phyloP scores from a whole-genome alignment of 352 stramenopile genomes.

The Phytophthora sp. region DNA sequence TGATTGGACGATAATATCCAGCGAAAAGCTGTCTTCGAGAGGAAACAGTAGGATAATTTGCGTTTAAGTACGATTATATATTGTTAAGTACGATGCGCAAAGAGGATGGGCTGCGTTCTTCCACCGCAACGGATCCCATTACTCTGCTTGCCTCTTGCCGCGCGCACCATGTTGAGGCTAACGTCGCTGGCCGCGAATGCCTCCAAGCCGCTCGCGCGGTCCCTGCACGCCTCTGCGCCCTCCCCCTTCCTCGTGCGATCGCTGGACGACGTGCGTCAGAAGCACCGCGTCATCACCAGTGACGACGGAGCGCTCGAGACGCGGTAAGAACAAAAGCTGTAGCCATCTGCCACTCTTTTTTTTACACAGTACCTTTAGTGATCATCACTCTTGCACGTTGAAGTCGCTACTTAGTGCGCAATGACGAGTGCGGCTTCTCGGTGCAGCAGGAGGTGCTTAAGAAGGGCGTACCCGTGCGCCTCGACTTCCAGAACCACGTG shows the following conservation, averaged over 20 bases:
- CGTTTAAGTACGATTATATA: slow-evolving; percentile 1
- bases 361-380: neutral
- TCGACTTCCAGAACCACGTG: slow-evolving; percentile 83
- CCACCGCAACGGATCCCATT: slow-evolving; percentile 1
- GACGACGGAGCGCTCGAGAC: slow-evolving; percentile 61
- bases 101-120: neutral
- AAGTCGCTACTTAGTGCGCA: slow-evolving; percentile 73
- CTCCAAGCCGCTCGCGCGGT: slow-evolving; percentile 21
- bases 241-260: slow-evolving; percentile 60
- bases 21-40: slow-evolving; percentile 5
- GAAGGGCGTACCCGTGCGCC: slow-evolving; percentile 52
- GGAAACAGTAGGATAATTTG: too few species aligned
- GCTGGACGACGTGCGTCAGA: slow-evolving; percentile 51
- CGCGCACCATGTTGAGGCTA: slow-evolving; percentile 21
- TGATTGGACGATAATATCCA: slow-evolving; percentile 1
- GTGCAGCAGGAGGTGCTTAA: slow-evolving; percentile 77
- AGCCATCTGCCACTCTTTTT: too few species aligned
- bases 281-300: slow-evolving; percentile 46
- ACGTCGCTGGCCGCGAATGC: neutral
- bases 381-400: slow-evolving; percentile 13
- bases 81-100: slow-evolving; percentile 2
- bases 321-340: slow-evolving; percentile 50
- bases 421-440: slow-evolving; percentile 79
- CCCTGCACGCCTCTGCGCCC: slow-evolving; percentile 49
- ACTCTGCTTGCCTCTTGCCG: neutral